These are phyloP conservation scores for Cercospora zeae-maydis DNA, from an alignment of 2,329 filamentous ascomycete species.

Conservation along the genomic window DNA sequence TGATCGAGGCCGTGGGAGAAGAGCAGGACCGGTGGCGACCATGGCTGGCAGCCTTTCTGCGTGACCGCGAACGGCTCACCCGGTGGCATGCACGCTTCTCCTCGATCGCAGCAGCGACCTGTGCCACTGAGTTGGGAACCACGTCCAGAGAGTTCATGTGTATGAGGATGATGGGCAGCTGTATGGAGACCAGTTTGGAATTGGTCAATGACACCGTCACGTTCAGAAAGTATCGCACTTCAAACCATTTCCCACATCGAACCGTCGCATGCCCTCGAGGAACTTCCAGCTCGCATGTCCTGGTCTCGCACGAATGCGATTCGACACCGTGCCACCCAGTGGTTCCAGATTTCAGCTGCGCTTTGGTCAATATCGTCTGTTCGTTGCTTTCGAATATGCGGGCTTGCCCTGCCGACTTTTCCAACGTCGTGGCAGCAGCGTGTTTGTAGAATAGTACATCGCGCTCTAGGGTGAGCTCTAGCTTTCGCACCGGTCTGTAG, in stretches of 20 bases:
- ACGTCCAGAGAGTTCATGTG: constrained; percentile 58
- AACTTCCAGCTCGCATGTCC: constrained; percentile 50
- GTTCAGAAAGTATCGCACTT: constrained; percentile 55
- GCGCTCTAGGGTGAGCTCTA: constrained; percentile 52
- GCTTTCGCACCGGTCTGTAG: constrained; percentile 48
- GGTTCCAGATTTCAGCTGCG: constrained; percentile 42
- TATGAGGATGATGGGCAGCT: constrained; percentile 54
- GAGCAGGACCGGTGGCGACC: constrained; percentile 28
- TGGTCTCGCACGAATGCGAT: constrained; percentile 45
- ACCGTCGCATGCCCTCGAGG: constrained; percentile 52
- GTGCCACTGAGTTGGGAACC: constrained; percentile 53
- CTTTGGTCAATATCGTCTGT: constrained; percentile 45
- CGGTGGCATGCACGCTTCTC: constrained; percentile 41
- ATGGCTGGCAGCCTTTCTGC: constrained; percentile 8
- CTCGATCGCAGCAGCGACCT: constrained; percentile 55
- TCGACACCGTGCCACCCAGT: constrained; percentile 49
- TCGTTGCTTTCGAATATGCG: constrained; percentile 54
- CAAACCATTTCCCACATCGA: constrained; percentile 54
- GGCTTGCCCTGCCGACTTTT: constrained; percentile 50
- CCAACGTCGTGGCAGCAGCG: constrained; percentile 46
- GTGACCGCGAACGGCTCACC: constrained; percentile 13
- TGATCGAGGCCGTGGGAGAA: constrained; percentile 24
- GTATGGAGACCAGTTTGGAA: constrained; percentile 51
- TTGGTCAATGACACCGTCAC: constrained; percentile 46
- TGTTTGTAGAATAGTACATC: constrained; percentile 52